Evolutionary conservation across 139 green algal species (phyloP).

Genomic region (Chlorella sp.): DNA sequence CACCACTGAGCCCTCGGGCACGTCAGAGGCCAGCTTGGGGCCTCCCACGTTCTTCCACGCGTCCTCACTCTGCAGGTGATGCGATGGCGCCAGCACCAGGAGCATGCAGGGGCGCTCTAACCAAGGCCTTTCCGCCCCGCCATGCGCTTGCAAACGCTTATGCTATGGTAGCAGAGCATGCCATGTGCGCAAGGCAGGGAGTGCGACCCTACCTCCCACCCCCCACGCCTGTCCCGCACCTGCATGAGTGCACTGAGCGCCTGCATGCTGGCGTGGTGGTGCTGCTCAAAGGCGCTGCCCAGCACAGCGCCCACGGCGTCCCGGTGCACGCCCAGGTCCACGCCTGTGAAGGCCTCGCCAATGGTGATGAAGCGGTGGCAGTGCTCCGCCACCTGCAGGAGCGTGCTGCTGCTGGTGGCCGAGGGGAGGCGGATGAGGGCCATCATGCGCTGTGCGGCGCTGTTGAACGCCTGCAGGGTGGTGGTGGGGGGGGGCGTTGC

Average conservation of each 20-base stretch:
- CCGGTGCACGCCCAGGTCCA: not conserved
- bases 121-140: too few relatives aligned
- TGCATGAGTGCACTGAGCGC: conserved; percentile 8
- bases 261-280: not conserved
- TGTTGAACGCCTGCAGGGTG: conserved; percentile 27
- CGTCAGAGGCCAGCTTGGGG: not conserved
- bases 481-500: not conserved
- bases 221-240: too few relatives aligned
- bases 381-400: conserved; percentile 23
- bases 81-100: too few relatives aligned
- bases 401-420: not conserved
- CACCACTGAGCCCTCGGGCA: not conserved
- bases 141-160: too few relatives aligned
- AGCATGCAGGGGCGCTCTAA: too few relatives aligned
- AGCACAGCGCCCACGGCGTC: conserved; percentile 7
- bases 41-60: conserved; percentile 1
- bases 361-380: conserved; percentile 26
- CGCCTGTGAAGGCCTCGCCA: conserved; percentile 35
- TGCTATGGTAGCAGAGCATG: too few relatives aligned
- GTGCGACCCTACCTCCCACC: too few relatives aligned
- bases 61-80: not conserved
- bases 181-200: too few relatives aligned
- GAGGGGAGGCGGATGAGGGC: conserved; percentile 2
- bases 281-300: conserved; percentile 21
- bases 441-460: conserved; percentile 15